phyloP scores from a whole-genome alignment of 2,329 filamentous ascomycete genomes.

The Fusarium piperis region DNA sequence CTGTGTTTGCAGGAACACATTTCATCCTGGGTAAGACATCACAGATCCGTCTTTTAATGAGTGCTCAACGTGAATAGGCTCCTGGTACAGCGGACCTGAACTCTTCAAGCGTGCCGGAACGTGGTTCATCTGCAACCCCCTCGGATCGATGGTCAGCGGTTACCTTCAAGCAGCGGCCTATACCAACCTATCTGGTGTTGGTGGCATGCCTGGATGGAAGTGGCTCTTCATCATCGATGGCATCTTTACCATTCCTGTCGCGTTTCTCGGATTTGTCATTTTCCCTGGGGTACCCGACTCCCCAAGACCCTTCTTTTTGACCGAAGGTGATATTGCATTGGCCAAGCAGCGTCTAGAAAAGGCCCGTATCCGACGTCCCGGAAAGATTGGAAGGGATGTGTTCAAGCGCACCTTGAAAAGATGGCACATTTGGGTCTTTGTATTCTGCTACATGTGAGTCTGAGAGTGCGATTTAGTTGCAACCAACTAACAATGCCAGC shows the following conservation, averaged over 20 bases:
- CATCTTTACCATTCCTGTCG: slow-evolving; percentile 9
- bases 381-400: slow-evolving; percentile 1
- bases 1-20: neutral
- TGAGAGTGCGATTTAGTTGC: too few species aligned
- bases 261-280: slow-evolving; percentile 11
- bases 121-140: slow-evolving; percentile 16
- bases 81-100: slow-evolving; percentile 17
- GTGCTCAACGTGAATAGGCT: neutral
- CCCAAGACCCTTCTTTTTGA: neutral
- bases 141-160: slow-evolving; percentile 35
- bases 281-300: slow-evolving; percentile 15
- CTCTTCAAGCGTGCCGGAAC: slow-evolving; percentile 16
- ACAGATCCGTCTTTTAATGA: too few species aligned
- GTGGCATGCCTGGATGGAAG: slow-evolving; percentile 58
- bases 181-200: slow-evolving; percentile 45
- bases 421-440: neutral
- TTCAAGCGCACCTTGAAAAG: neutral
- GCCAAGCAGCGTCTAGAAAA: slow-evolving; percentile 8
- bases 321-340: neutral
- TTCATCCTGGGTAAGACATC: neutral
- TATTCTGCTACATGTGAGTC: neutral
- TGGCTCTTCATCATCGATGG: slow-evolving; percentile 37
- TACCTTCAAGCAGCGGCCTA: slow-evolving; percentile 54
- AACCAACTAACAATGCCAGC: neutral
- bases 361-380: slow-evolving; percentile 4